A percentile compares a stretch with the other conserved stretches of the same genome.
phyloP scores from a whole-genome alignment of 148 eudicot species.

The Rhododendron ferrugineum region DNA sequence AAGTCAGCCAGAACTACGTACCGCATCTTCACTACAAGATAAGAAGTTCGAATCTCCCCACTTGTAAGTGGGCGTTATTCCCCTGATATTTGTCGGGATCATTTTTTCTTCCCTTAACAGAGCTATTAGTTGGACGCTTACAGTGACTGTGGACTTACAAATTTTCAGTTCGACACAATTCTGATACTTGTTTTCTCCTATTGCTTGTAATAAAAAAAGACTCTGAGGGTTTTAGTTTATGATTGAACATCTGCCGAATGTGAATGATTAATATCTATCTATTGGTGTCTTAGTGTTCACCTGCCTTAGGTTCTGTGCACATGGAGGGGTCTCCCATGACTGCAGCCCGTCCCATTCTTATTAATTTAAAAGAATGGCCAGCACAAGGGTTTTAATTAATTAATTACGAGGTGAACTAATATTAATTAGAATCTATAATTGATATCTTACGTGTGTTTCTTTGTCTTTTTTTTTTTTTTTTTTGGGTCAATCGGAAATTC shows the following conservation, averaged over 20 bases:
- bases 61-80: neutral
- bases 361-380: neutral
- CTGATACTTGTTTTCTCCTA: neutral
- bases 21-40: neutral
- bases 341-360: neutral
- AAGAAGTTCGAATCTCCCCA: too few relatives aligned
- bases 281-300: neutral
- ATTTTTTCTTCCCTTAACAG: too few relatives aligned
- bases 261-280: neutral
- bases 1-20: too few relatives aligned
- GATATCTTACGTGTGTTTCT: neutral
- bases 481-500: too few relatives aligned
- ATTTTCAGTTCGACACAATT: neutral
- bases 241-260: neutral
- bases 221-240: neutral
- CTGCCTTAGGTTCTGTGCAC: constrained; percentile 11
- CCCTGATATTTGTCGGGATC: too few relatives aligned
- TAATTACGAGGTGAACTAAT: neutral
- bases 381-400: neutral
- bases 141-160: neutral
- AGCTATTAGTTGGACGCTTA: neutral
- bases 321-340: constrained; percentile 12
- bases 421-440: neutral
- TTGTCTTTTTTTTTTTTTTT: too few relatives aligned
- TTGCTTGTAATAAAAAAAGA: neutral